These are phyloP conservation scores for Oehlia diaphana DNA, from an alignment of 192 early-diverging fungal genomes.

Conservation along the genomic window DNA sequence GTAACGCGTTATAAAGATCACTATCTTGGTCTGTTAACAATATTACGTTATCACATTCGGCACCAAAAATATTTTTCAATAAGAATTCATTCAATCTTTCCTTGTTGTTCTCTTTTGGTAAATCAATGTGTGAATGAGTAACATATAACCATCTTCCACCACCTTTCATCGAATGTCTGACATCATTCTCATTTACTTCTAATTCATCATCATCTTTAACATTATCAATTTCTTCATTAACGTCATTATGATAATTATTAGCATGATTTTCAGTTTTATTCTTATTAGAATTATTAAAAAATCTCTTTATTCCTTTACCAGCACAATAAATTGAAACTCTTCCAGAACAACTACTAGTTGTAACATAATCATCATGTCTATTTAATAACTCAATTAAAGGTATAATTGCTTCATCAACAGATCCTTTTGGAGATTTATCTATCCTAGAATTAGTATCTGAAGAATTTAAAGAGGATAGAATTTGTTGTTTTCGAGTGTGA, in stretches of 20 bases:
- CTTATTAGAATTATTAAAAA: not conserved
- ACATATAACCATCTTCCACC: slow-evolving; percentile 54
- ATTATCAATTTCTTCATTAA: slow-evolving; percentile 22
- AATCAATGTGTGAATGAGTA: slow-evolving; percentile 44
- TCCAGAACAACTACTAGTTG: slow-evolving; percentile 56
- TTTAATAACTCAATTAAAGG: slow-evolving; percentile 51
- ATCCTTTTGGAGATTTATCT: slow-evolving; percentile 58
- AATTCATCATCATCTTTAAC: slow-evolving; percentile 34
- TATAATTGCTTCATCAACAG: slow-evolving; percentile 51
- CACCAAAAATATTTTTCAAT: slow-evolving; percentile 38
- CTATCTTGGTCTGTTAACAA: not conserved
- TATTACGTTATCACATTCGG: slow-evolving; percentile 28
- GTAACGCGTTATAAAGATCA: not conserved
- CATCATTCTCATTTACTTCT: slow-evolving; percentile 28
- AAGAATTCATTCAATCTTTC: slow-evolving; percentile 30
- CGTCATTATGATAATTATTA: not conserved
- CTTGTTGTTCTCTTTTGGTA: slow-evolving; percentile 30
- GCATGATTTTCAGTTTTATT: not conserved
- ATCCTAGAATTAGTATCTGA: slow-evolving; percentile 27
- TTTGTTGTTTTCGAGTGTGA: slow-evolving; percentile 35
- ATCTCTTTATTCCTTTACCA: slow-evolving; percentile 35
- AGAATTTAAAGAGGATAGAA: slow-evolving; percentile 36
- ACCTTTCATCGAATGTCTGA: slow-evolving; percentile 34
- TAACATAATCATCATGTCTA: slow-evolving; percentile 53
- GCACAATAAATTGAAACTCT: slow-evolving; percentile 51